These are phyloP conservation scores for Durusdinium trenchii DNA, from an alignment of 73 alveolate genomes.

Conservation along the genomic window DNA sequence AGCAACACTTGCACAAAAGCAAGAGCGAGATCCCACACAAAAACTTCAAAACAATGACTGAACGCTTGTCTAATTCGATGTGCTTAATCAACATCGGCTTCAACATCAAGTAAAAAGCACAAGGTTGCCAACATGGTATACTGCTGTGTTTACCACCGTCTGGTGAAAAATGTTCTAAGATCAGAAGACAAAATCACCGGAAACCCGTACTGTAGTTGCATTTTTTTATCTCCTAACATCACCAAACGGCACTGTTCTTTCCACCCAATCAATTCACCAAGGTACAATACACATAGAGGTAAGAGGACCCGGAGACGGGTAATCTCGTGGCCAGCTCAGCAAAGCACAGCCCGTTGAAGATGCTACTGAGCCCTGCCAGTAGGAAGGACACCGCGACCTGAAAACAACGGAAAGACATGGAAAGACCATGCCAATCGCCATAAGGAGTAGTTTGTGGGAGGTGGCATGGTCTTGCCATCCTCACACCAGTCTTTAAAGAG, in stretches of 20 bases:
- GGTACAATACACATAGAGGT: constrained; percentile 51
- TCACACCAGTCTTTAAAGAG: too few relatives aligned
- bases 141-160: too few relatives aligned
- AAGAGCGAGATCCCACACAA: not conserved
- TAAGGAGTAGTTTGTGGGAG: too few relatives aligned
- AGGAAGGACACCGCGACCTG: constrained; percentile 47
- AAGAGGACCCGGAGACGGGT: constrained; percentile 88
- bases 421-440: too few relatives aligned
- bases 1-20: not conserved
- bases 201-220: not conserved
- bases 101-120: too few relatives aligned
- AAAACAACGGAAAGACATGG: too few relatives aligned
- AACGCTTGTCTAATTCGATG: too few relatives aligned
- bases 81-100: too few relatives aligned
- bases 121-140: too few relatives aligned
- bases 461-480: too few relatives aligned
- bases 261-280: not conserved
- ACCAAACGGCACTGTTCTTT: not conserved
- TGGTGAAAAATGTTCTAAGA: not conserved
- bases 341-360: constrained; percentile 66
- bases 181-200: not conserved
- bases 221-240: not conserved
- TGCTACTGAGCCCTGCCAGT: constrained; percentile 17
- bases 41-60: too few relatives aligned
- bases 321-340: constrained; percentile 90